phyloP scores from a whole-genome alignment of 73 alveolate species.

The Durusdinium trenchii region DNA sequence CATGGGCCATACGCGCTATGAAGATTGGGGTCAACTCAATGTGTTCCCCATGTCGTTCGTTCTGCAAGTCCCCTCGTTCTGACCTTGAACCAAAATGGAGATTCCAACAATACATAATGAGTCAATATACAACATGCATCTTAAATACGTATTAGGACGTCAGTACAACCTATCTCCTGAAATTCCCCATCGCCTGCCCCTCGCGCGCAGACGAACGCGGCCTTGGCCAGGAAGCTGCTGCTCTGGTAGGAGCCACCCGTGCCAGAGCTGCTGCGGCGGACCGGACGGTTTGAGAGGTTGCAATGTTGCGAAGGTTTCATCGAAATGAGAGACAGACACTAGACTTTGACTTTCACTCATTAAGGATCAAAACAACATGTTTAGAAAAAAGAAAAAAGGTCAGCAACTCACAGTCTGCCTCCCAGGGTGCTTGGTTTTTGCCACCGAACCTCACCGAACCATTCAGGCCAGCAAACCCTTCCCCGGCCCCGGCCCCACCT shows the following conservation, averaged over 20 bases:
- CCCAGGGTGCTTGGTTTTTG: too few species aligned
- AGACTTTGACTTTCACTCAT: background rate
- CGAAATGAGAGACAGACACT: background rate
- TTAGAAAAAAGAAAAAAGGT: too few species aligned
- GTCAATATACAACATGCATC: background rate
- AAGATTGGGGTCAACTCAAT: too few species aligned
- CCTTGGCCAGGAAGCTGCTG: constrained; percentile 72
- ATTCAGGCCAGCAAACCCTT: background rate
- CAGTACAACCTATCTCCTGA: background rate
- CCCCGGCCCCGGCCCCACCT: background rate
- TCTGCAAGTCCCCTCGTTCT: too few species aligned
- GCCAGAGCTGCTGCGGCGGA: background rate
- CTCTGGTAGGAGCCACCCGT: constrained; percentile 57
- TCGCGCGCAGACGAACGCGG: background rate
- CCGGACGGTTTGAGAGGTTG: background rate
- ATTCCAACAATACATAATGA: too few species aligned
- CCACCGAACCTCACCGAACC: too few species aligned
- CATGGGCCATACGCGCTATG: too few species aligned
- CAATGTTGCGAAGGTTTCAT: background rate
- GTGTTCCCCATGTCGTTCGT: too few species aligned
- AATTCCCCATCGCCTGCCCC: background rate
- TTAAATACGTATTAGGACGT: background rate
- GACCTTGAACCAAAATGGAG: too few species aligned
- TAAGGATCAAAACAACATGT: too few species aligned
- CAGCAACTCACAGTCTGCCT: too few species aligned